These are phyloP conservation scores for Poa annua DNA, from an alignment of 176 grass and related monocot species.

Conservation along the genomic window DNA sequence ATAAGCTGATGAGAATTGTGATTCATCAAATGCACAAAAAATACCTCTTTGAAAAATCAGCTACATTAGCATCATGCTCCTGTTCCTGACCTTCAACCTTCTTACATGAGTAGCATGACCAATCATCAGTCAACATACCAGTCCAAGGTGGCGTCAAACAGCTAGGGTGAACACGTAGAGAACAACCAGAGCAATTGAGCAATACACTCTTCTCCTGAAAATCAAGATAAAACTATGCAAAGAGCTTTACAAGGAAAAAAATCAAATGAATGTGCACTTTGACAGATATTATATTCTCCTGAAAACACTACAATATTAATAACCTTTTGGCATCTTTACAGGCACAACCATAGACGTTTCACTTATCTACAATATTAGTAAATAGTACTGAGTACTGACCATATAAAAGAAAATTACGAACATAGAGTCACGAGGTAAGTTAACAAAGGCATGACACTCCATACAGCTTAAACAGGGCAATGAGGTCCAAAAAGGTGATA, in stretches of 20 bases:
- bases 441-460: constrained; percentile 12
- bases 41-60: constrained; percentile 88
- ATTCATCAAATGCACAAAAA: constrained; percentile 29
- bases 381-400: constrained; percentile 3
- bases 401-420: constrained; percentile 27
- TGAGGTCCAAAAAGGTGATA: constrained; percentile 31
- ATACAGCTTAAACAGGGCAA: neutral
- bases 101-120: constrained; percentile 92
- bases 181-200: constrained; percentile 96
- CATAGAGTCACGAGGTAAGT: neutral
- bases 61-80: constrained; percentile 74
- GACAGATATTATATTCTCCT: constrained; percentile 22
- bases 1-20: constrained; percentile 31
- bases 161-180: constrained; percentile 76
- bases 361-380: constrained; percentile 8
- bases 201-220: constrained; percentile 83
- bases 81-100: constrained; percentile 71
- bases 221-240: constrained; percentile 28
- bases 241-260: constrained; percentile 28
- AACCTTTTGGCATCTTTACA: neutral
- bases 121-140: constrained; percentile 77
- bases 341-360: neutral
- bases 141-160: constrained; percentile 96
- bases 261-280: neutral
- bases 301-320: constrained; percentile 14